Evolutionary conservation across 2,329 filamentous ascomycete species (phyloP).

Genomic region (Aspergillus sp.): DNA sequence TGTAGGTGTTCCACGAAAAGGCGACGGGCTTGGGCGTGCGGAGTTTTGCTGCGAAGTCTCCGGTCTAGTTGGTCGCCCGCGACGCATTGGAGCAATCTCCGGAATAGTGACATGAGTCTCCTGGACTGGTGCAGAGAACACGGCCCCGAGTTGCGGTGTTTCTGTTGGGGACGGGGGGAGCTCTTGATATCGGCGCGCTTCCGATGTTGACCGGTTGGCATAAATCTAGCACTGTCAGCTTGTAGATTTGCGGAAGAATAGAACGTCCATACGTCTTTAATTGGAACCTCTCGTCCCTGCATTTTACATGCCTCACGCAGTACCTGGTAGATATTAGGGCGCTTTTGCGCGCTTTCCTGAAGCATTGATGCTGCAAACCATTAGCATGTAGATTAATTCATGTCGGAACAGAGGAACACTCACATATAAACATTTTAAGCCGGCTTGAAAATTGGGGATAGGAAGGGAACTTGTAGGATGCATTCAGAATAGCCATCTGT

Average conservation of each 20-base stretch:
- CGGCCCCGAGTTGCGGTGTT: constrained; percentile 70
- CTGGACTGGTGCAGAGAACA: constrained; percentile 73
- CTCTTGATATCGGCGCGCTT: constrained; percentile 61
- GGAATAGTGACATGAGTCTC: constrained; percentile 71
- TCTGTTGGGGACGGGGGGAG: constrained; percentile 58
- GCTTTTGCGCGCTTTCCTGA: constrained; percentile 72
- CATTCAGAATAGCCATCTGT: constrained; percentile 94
- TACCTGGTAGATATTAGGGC: constrained; percentile 94
- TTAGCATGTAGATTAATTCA: constrained; percentile 17
- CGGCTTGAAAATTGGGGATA: constrained; percentile 89
- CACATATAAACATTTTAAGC: constrained; percentile 87
- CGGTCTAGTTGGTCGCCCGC: constrained; percentile 69
- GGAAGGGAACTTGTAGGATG: constrained; percentile 85
- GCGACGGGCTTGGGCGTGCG: constrained; percentile 65
- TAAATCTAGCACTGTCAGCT: constrained; percentile 61
- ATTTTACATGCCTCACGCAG: constrained; percentile 83
- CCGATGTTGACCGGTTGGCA: constrained; percentile 61
- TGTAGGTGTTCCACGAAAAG: constrained; percentile 65
- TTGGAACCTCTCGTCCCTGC: constrained; percentile 81
- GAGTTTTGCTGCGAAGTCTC: constrained; percentile 45
- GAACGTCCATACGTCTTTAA: constrained; percentile 71
- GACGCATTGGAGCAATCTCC: constrained; percentile 89
- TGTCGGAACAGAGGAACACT: constrained; percentile 21
- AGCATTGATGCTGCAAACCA: constrained; percentile 70
- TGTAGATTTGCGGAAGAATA: not conserved